A percentile compares a stretch with the other conserved stretches of the same genome.
phyloP scores from a whole-genome alignment of 495 filamentous ascomycete species.

The Delitschia confertaspora region DNA sequence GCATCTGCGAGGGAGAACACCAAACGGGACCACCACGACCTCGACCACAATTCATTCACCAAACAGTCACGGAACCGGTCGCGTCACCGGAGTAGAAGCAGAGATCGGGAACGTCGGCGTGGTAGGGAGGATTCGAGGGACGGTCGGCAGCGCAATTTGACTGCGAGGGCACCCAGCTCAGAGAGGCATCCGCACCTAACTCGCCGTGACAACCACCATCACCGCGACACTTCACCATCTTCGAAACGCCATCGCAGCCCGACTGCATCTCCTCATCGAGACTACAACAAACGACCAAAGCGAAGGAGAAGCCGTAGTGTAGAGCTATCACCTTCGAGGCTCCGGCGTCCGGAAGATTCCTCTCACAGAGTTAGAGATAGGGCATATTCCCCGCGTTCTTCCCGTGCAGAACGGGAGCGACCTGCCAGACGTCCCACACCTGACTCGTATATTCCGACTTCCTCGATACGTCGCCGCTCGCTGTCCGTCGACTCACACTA shows the following conservation, averaged over 20 bases:
- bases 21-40: slow-evolving; percentile 22
- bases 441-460: slow-evolving; percentile 27
- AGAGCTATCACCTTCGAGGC: slow-evolving; percentile 24
- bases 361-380: slow-evolving; percentile 23
- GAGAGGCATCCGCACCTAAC: slow-evolving; percentile 27
- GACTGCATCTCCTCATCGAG: slow-evolving; percentile 25
- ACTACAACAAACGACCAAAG: slow-evolving; percentile 20
- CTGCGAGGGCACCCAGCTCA: slow-evolving; percentile 26
- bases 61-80: slow-evolving; percentile 22
- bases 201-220: slow-evolving; percentile 12
- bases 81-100: slow-evolving; percentile 21
- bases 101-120: slow-evolving; percentile 17
- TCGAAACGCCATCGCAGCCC: slow-evolving; percentile 29
- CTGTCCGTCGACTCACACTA: slow-evolving; percentile 30
- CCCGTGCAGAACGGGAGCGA: slow-evolving; percentile 26
- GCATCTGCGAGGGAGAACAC: slow-evolving; percentile 24
- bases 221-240: slow-evolving; percentile 25
- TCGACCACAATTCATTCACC: slow-evolving; percentile 15
- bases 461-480: slow-evolving; percentile 26
- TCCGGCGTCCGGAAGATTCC: slow-evolving; percentile 16
- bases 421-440: slow-evolving; percentile 20
- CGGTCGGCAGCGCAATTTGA: slow-evolving; percentile 25
- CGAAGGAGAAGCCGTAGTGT: slow-evolving; percentile 29
- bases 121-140: slow-evolving; percentile 25
- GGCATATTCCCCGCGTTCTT: slow-evolving; percentile 27